These are phyloP conservation scores for Epichloe elymi DNA, from an alignment of 2,329 filamentous ascomycete genomes.

Conservation along the genomic window DNA sequence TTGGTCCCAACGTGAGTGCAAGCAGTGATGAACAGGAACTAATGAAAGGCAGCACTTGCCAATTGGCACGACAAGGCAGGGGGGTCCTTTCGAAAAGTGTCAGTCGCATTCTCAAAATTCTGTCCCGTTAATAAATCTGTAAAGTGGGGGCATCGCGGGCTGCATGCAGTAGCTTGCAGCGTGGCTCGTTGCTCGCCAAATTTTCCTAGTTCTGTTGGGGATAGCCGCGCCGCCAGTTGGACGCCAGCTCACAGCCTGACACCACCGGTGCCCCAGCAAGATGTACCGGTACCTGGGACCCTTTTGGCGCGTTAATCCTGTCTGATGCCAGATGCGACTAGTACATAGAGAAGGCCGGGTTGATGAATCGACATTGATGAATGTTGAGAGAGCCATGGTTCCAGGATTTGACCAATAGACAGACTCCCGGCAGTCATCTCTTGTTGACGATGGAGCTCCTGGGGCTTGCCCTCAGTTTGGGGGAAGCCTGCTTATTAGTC, in stretches of 20 bases:
- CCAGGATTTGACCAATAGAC: neutral
- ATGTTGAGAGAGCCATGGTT: neutral
- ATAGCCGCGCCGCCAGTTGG: conserved; percentile 12
- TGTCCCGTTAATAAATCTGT: neutral
- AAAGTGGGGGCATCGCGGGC: neutral
- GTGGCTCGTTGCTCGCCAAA: conserved; percentile 10
- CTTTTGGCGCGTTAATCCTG: too few species aligned
- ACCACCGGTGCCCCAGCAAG: too few species aligned
- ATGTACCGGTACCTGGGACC: neutral
- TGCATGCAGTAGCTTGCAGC: conserved; percentile 2
- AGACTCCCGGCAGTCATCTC: neutral
- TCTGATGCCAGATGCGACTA: neutral
- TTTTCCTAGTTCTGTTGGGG: conserved; percentile 31
- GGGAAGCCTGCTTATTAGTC: neutral
- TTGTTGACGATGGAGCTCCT: neutral
- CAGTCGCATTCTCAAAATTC: neutral
- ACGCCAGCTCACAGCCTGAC: neutral
- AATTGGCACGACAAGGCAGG: too few species aligned
- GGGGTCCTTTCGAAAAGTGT: neutral
- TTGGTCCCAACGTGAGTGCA: too few species aligned
- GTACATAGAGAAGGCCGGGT: too few species aligned
- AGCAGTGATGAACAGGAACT: too few species aligned
- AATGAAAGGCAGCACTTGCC: too few species aligned
- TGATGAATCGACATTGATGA: too few species aligned
- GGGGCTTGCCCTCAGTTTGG: neutral